Evolutionary conservation across 768 basidiomycete genomes (phyloP).

Genomic region (Harrya chromipes): DNA sequence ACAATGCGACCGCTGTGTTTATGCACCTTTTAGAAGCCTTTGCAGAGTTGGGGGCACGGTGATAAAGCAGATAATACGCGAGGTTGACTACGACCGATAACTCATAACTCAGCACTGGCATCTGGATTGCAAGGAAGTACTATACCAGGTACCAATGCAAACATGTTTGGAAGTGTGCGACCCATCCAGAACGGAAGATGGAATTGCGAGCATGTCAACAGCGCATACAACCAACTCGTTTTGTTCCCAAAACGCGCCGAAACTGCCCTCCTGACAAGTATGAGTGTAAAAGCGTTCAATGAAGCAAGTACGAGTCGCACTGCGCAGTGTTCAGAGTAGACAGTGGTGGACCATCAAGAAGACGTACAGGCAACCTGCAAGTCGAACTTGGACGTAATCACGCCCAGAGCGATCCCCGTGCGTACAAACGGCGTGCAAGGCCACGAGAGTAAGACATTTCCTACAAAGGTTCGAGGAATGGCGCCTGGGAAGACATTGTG

Average conservation of each 20-base stretch:
- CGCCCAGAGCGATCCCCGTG: constrained; percentile 39
- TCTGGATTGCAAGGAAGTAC: constrained; percentile 4
- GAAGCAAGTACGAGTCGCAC: constrained; percentile 73
- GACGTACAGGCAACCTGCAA: constrained; percentile 68
- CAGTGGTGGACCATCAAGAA: not conserved
- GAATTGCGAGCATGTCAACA: constrained; percentile 82
- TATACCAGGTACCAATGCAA: constrained; percentile 76
- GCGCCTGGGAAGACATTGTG: constrained; percentile 87
- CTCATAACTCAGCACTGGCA: not conserved
- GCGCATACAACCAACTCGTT: constrained; percentile 55
- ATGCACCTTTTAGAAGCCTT: constrained; percentile 36
- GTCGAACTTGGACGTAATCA: constrained; percentile 55
- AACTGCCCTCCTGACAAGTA: constrained; percentile 61
- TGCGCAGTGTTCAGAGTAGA: constrained; percentile 27
- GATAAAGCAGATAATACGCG: constrained; percentile 48
- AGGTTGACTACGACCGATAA: constrained; percentile 45
- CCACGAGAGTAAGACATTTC: constrained; percentile 67
- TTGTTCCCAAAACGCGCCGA: constrained; percentile 59
- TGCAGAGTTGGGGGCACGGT: constrained; percentile 36
- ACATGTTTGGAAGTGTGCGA: constrained; percentile 92
- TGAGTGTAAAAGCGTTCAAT: constrained; percentile 59
- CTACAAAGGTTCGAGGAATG: constrained; percentile 84
- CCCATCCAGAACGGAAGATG: constrained; percentile 94
- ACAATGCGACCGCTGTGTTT: constrained; percentile 48
- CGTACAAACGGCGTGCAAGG: constrained; percentile 47